Evolutionary conservation across 2,329 filamentous ascomycete species (phyloP), one percentile per base, ranked within the genome.

Genomic region (Basipetospora chlamydospora): DNA sequence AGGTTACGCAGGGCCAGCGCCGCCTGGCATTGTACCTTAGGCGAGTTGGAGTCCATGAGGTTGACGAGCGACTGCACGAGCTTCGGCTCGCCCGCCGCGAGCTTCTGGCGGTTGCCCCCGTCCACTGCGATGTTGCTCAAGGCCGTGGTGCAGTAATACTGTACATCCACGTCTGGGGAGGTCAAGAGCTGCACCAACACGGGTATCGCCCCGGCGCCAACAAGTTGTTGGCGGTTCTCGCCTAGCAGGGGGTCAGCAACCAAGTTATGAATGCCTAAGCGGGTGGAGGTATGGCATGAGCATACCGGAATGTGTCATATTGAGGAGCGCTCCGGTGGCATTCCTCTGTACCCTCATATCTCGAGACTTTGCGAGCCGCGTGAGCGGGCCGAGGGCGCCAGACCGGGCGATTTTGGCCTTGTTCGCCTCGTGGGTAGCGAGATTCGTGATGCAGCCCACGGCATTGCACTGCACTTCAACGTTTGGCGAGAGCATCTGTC

Each of bases 391-490:
- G 39, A 98, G 68, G 38, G 90, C 90, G 40, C 90, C 90, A 3
- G 90, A 98, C 42, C 85, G 76, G 47, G 90, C 90, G 56, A 98
- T 98, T 63, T 93, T 95, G 40, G 90, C 87, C 64, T 98, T 98
- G 64, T 98, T 98, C 49, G 96, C 90, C 61, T 98, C 90, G 52
- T 98, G 90, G 3, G 90, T 98, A 38, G 90, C 90, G 39, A 98
- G 63, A 54, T 98, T 98, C 31, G 90, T 98, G 57, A 98, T 98
- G 64, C 90, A 98, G 35, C 90, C 90, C 42, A 98, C 90, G 29
- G 90, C 90, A 58, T 98, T 98, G 67, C 90, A 98, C 60, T 98
- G 90, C 18, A 98, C 90, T 57, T 98, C 90, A 47, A 98, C 90
- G 50, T 98, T 98, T 32, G 80, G 74, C 39, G 88, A 96, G 62